phyloP scores from a whole-genome alignment of 1,284 basidiomycete genomes.

The Tylopilus orsonianus region DNA sequence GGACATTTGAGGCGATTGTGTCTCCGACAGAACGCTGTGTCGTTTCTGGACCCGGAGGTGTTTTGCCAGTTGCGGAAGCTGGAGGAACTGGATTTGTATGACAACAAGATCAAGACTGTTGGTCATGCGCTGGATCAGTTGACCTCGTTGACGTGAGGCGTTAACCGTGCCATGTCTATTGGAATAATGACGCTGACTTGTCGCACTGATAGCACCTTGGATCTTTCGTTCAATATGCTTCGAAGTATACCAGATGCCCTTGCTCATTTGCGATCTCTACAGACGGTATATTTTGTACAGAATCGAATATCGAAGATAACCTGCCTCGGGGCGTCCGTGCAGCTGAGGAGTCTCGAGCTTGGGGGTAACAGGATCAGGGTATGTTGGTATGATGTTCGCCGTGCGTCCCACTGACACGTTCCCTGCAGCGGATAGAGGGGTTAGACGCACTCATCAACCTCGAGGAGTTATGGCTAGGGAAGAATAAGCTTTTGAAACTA shows the following conservation, averaged over 20 bases:
- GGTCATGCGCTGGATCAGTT: conserved; percentile 66
- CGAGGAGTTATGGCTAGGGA: conserved; percentile 95
- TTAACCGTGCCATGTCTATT: neutral
- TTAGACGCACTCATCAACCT: conserved; percentile 80
- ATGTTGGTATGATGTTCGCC: conserved; percentile 14
- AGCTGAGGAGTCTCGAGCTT: conserved; percentile 83
- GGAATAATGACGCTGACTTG: conserved; percentile 1
- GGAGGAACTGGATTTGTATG: conserved; percentile 93
- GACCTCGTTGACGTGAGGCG: conserved; percentile 61
- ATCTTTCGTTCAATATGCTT: conserved; percentile 95
- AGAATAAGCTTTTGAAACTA: conserved; percentile 92
- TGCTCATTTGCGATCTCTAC: conserved; percentile 58
- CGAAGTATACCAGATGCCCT: conserved; percentile 67
- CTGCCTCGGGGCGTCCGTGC: conserved; percentile 57
- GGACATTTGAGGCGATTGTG: conserved; percentile 73
- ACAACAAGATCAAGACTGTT: conserved; percentile 85
- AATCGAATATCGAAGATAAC: conserved; percentile 88
- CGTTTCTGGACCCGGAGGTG: conserved; percentile 66
- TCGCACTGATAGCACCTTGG: conserved; percentile 61
- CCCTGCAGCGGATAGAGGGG: conserved; percentile 79
- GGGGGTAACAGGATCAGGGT: conserved; percentile 92
- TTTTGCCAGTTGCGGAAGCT: conserved; percentile 68
- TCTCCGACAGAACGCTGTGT: conserved; percentile 87
- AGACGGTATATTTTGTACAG: conserved; percentile 92
- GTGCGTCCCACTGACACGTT: neutral